Conservation (phyloP, 129 eudicot species). For the Flaveria brownii region DNA sequence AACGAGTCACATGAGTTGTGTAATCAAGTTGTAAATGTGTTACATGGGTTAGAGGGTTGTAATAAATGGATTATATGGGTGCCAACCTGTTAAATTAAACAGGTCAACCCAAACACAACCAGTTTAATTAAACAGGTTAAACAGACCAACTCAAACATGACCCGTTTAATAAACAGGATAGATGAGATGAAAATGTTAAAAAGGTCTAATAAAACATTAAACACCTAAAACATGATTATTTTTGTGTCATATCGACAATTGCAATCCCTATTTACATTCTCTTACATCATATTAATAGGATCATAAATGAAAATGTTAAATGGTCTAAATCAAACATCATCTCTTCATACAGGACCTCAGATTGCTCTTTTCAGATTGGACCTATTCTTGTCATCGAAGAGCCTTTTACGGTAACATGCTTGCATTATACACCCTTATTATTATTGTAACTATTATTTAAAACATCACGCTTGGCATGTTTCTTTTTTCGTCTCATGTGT, state of each 20-base stretch:
- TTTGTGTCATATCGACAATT: not conserved
- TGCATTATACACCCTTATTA: not conserved
- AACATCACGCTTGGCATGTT: not conserved
- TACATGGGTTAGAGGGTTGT: not conserved
- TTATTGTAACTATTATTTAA: not conserved
- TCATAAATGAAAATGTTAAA: not conserved
- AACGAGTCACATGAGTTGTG: not conserved
- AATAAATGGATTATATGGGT: not conserved
- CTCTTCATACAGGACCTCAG: conserved; percentile 65
- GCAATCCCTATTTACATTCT: not conserved
- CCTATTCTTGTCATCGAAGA: conserved; percentile 87
- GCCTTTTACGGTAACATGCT: conserved; percentile 76
- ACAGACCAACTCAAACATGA: not conserved
- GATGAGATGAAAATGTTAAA: too few relatives aligned
- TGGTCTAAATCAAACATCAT: conserved; percentile 9
- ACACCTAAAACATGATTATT: not conserved
- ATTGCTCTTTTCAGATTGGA: conserved; percentile 84
- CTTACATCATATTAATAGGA: not conserved
- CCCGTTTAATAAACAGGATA: too few relatives aligned
- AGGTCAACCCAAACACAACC: not conserved
- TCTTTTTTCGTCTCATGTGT: not conserved
- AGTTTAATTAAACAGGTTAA: not conserved
- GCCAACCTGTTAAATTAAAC: not conserved
- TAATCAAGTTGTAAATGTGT: not conserved
- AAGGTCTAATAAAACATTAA: too few relatives aligned